Base-by-base conservation (phyloP, 148 eudicot genomes). In the Rhododendron kiyosumense region DNA sequence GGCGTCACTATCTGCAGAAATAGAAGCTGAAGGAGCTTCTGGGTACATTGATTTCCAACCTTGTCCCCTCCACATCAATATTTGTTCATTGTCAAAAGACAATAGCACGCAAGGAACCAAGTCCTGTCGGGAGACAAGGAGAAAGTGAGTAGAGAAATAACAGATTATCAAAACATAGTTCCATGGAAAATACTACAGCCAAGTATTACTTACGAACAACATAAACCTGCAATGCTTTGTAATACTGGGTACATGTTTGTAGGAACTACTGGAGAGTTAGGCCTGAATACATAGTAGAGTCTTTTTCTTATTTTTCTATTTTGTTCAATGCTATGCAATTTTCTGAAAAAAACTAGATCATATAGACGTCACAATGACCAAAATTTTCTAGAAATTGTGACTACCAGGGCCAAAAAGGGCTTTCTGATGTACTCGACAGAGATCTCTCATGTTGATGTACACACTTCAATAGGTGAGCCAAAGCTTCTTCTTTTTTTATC, bases 41-140 rank as follows among this genome's bases (percentile, higher is more conserved):
- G 86, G 91, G 83, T 92, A 96, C 95, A 92, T 93, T 32, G 98
- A 91, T 88, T 94, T 95, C 98, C 99, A 96, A 83, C 87, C 92
- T n/a, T 85, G 91, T 82, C 99, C 98, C 81, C 99, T 94, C 98
- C 98, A 96, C 96, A 95, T 95, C 89, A 96, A 84, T 89, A 96
- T 95, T 86, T 95, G 97, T 86, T 96, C 97, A 48, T 96, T 93
- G 69, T 96, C 97, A 82, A 96, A 96, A 43, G 99, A 96, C 77
- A 96, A 91, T 46, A 96, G 90, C 78, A 94, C 94, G 48, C 96
- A 94, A 6, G 99, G 99, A 88, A 96, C 99, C 89, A 95, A 85
- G 83, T 96, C 98, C 99, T 96, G 92, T 79, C n/a, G 24, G 77
- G 49, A 79, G 86, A 69, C 26, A 83, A 74, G 36, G 5, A 32